Conservation (phyloP, 2,329 filamentous ascomycete species). For the Colletotrichum salicis region DNA sequence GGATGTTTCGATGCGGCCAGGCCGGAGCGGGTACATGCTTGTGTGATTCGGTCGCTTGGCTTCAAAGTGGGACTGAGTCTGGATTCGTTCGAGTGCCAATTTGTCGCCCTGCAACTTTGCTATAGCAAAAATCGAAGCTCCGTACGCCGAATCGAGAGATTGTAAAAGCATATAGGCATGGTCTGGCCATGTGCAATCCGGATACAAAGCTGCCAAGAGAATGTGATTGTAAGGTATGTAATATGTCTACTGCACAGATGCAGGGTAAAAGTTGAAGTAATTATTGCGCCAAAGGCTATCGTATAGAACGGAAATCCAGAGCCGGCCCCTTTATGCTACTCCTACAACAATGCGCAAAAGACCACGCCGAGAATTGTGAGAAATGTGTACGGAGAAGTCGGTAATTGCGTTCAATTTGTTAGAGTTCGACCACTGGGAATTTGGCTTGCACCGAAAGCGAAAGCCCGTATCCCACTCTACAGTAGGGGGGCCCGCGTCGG, state of each 20-base stretch:
- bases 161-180: not conserved
- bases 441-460: not conserved
- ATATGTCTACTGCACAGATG: not conserved
- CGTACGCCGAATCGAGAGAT: not conserved
- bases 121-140: not conserved
- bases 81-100: not conserved
- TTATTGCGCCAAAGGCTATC: not conserved
- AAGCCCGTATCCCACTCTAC: not conserved
- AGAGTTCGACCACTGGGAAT: not conserved
- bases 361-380: not conserved
- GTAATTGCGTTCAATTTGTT: not conserved
- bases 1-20: not conserved
- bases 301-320: not conserved
- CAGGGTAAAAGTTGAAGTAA: not conserved
- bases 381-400: not conserved
- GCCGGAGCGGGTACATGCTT: not conserved
- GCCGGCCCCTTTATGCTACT: not conserved
- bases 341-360: not conserved
- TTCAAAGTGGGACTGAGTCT: not conserved
- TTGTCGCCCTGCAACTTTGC: not conserved
- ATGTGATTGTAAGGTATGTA: no score
- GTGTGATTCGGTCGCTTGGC: not conserved
- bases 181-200: not conserved
- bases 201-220: not conserved
- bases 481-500: not conserved